Conservation (phyloP, 2,329 filamentous ascomycete species). For the Tolypocladium ovalisporum region DNA sequence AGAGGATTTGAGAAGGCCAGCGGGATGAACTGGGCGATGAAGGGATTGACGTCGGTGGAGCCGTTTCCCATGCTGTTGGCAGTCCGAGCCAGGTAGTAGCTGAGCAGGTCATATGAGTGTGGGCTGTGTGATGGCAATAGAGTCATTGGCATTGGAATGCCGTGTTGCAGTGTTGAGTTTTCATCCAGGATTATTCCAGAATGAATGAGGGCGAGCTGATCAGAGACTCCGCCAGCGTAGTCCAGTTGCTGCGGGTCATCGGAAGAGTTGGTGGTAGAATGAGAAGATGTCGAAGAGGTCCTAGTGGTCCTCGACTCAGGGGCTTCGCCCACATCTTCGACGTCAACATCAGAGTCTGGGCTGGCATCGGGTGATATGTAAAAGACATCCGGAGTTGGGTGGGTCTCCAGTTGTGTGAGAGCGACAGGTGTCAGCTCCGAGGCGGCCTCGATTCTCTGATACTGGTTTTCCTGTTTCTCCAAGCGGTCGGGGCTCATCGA, state of each 20-base stretch:
- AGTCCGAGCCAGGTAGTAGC: conserved; percentile 32
- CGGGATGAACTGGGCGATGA: conserved; percentile 32
- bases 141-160: conserved; percentile 15
- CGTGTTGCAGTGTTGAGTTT: neutral
- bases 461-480: conserved; percentile 1
- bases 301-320: conserved; percentile 10
- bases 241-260: neutral
- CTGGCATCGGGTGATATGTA: conserved; percentile 1
- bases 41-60: conserved; percentile 33
- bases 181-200: neutral
- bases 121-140: conserved; percentile 18
- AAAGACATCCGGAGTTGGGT: neutral
- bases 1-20: conserved; percentile 33
- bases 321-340: conserved; percentile 9
- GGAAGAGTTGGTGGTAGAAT: conserved; percentile 7
- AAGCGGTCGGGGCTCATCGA: conserved; percentile 4
- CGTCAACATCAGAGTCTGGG: conserved; percentile 6
- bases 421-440: neutral
- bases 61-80: conserved; percentile 36
- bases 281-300: conserved; percentile 8
- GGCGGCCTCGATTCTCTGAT: neutral
- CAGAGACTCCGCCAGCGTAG: neutral
- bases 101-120: conserved; percentile 31
- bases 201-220: neutral
- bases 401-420: neutral